A percentile compares a stretch with the other conserved stretches of the same genome.
These are phyloP conservation scores for Auricularia cornea DNA, from an alignment of 768 basidiomycete species.

Conservation along the genomic window DNA sequence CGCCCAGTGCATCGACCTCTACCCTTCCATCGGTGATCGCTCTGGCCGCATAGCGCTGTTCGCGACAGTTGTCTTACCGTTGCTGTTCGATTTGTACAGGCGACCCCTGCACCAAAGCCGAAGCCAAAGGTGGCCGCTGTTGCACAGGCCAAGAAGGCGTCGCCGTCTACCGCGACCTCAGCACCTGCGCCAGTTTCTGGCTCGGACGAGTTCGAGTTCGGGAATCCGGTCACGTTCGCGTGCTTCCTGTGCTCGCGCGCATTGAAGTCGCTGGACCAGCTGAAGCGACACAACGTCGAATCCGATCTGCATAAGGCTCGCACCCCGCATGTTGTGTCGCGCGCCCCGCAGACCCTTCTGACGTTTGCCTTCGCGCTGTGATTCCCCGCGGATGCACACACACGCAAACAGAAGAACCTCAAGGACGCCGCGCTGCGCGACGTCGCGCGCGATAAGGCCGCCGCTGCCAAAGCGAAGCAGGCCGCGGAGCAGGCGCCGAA, in stretches of 20 bases:
- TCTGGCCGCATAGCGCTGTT: constrained; percentile 11
- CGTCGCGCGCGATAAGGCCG: constrained; percentile 59
- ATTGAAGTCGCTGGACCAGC: constrained; percentile 80
- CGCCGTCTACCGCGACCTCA: not conserved
- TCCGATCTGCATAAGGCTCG: constrained; percentile 92
- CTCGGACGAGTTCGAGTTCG: constrained; percentile 72
- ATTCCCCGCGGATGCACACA: not conserved
- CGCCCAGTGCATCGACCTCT: constrained; percentile 18
- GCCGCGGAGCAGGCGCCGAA: constrained; percentile 46
- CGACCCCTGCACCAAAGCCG: constrained; percentile 22
- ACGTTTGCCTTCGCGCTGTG: constrained; percentile 19
- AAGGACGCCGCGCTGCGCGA: constrained; percentile 66
- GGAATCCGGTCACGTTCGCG: constrained; percentile 62
- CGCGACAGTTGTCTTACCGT: not conserved
- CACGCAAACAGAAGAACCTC: constrained; percentile 65
- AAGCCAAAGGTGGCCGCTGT: not conserved
- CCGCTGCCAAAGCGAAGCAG: constrained; percentile 29
- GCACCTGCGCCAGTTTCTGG: constrained; percentile 6
- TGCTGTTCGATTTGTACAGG: not conserved
- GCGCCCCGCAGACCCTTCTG: constrained; percentile 20
- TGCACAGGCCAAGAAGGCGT: not conserved
- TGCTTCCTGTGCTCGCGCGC: constrained; percentile 90
- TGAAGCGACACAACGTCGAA: constrained; percentile 85
- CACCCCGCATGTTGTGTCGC: constrained; percentile 19
- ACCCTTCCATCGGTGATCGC: constrained; percentile 7